Conservation (phyloP, 148 eudicot genomes). For the Chenopodium formosanum region DNA sequence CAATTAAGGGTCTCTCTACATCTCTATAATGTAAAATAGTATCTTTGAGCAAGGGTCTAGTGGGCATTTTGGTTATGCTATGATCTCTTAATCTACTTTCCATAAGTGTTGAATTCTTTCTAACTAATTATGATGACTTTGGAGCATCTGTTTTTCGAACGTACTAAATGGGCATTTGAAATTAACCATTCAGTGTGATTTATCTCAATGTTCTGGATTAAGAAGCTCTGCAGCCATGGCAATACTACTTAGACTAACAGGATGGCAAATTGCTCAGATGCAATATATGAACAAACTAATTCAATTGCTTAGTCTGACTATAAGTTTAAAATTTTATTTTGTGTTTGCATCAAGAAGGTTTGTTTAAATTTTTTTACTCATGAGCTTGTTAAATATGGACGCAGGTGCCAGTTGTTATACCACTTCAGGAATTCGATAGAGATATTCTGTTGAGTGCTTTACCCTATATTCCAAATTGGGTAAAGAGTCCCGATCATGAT, state of each 20-base stretch:
- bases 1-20: no score
- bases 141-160: not conserved
- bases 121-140: not conserved
- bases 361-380: not conserved
- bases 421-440: conserved; percentile 56
- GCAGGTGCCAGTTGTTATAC: conserved; percentile 57
- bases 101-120: no score
- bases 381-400: conserved; percentile 9
- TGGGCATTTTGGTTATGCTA: not conserved
- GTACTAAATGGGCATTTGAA: not conserved
- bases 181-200: not conserved
- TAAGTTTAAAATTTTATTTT: not conserved
- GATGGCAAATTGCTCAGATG: not conserved
- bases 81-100: not conserved
- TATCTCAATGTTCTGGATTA: not conserved
- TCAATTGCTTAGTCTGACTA: not conserved
- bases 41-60: not conserved
- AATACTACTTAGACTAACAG: not conserved
- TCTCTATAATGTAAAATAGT: not conserved
- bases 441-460: conserved; percentile 45
- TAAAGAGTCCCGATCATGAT: conserved; percentile 90
- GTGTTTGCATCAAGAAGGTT: not conserved
- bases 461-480: conserved; percentile 80
- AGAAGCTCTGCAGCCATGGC: not conserved
- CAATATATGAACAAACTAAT: no score